Percentiles rank a stretch among this genome's conserved stretches.
phyloP scores from a whole-genome alignment of 352 stramenopile genomes.

The Aphanomyces invadans region DNA sequence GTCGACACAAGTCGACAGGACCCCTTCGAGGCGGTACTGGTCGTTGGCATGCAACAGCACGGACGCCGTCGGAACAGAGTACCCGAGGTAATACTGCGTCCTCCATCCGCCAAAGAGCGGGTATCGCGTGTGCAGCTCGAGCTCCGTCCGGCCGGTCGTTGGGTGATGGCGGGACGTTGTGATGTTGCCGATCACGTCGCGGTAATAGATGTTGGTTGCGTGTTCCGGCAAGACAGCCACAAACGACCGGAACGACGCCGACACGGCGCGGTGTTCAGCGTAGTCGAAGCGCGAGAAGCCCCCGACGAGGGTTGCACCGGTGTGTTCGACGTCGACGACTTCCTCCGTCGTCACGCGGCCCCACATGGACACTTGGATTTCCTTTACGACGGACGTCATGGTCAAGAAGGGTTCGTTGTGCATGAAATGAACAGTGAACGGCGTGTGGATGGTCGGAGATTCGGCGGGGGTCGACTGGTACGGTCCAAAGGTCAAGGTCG shows the following conservation, averaged over 20 bases:
- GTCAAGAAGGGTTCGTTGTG: constrained; percentile 83
- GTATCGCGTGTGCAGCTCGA: constrained; percentile 80
- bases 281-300: constrained; percentile 86
- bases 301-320: constrained; percentile 73
- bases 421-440: constrained; percentile 72
- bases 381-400: constrained; percentile 70
- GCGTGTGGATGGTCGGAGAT: constrained; percentile 29
- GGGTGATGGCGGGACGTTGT: constrained; percentile 67
- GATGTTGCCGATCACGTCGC: constrained; percentile 87
- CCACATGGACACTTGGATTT: constrained; percentile 88
- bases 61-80: constrained; percentile 76
- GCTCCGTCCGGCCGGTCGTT: constrained; percentile 45
- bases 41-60: constrained; percentile 56
- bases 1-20: constrained; percentile 80
- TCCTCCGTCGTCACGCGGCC: constrained; percentile 82
- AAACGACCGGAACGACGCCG: constrained; percentile 75
- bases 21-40: constrained; percentile 74
- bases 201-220: constrained; percentile 85
- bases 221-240: constrained; percentile 57
- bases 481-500: constrained; percentile 65
- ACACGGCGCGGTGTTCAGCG: constrained; percentile 44
- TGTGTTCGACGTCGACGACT: constrained; percentile 82
- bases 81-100: constrained; percentile 83
- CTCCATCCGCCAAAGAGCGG: constrained; percentile 86
- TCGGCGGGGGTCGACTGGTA: constrained; percentile 45